Conservation (phyloP, 2,329 filamentous ascomycete genomes). For the Didymella lethalis region DNA sequence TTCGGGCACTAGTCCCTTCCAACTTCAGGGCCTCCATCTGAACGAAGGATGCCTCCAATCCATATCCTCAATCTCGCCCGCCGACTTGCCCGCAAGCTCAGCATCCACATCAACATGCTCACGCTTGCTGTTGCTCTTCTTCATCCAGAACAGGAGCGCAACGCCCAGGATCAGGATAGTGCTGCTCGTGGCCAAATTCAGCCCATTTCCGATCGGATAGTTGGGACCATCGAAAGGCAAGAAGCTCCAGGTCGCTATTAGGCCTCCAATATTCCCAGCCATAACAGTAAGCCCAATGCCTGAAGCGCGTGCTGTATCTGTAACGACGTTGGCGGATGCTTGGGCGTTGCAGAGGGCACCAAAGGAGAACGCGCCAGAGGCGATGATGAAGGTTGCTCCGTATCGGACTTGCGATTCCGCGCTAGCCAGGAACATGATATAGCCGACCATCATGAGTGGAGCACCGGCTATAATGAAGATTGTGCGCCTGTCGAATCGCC, state of each 20-base stretch:
- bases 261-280: constrained; percentile 75
- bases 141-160: constrained; percentile 66
- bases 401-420: constrained; percentile 63
- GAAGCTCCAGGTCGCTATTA: constrained; percentile 72
- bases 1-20: no score
- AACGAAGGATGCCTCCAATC: constrained; percentile 66
- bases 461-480: constrained; percentile 68
- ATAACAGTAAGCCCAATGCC: constrained; percentile 39
- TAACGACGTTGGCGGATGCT: constrained; percentile 73
- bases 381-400: constrained; percentile 74
- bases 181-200: constrained; percentile 71
- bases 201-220: constrained; percentile 74
- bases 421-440: constrained; percentile 72
- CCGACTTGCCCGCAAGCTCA: constrained; percentile 61
- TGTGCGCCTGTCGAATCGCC: constrained; percentile 66
- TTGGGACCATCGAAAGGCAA: constrained; percentile 69
- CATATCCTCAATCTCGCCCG: constrained; percentile 43
- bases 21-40: constrained; percentile 61
- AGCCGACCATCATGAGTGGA: constrained; percentile 72
- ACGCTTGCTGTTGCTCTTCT: constrained; percentile 66
- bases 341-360: constrained; percentile 73
- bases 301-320: constrained; percentile 70
- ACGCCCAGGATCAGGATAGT: constrained; percentile 62
- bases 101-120: constrained; percentile 63
- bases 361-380: constrained; percentile 68